Evolutionary conservation across 2,329 filamentous ascomycete species (phyloP).

Genomic region (Pseudofabraea citricarpa): DNA sequence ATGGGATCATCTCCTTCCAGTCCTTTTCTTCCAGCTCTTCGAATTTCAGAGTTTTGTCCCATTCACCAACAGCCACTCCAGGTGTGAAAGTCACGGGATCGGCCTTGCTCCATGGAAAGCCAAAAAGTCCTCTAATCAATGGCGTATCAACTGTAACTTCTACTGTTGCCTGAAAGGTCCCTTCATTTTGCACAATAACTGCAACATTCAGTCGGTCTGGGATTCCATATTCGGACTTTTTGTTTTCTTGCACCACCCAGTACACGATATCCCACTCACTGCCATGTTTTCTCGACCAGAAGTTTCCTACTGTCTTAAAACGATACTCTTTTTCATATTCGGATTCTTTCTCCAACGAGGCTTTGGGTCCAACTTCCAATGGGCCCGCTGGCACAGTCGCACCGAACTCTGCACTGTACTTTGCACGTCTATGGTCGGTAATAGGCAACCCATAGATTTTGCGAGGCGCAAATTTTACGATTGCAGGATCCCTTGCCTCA

Average conservation of each 20-base stretch:
- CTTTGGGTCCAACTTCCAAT: constrained; percentile 7
- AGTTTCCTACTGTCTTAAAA: constrained; percentile 8
- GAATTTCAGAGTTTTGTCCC: constrained; percentile 10
- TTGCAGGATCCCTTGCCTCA: neutral
- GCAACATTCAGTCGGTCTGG: constrained; percentile 12
- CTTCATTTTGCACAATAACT: constrained; percentile 7
- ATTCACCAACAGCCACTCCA: constrained; percentile 14
- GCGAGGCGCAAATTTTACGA: constrained; percentile 12
- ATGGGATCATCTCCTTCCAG: constrained; percentile 9
- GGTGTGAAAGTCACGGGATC: constrained; percentile 11
- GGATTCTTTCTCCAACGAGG: constrained; percentile 2
- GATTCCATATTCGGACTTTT: constrained; percentile 11
- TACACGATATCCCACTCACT: constrained; percentile 13
- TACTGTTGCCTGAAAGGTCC: constrained; percentile 9
- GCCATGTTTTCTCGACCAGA: constrained; percentile 10
- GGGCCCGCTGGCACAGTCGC: constrained; percentile 8
- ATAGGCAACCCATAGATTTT: constrained; percentile 14
- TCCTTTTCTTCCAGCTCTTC: constrained; percentile 13
- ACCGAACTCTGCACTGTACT: constrained; percentile 9
- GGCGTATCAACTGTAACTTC: constrained; percentile 14
- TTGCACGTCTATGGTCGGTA: constrained; percentile 4
- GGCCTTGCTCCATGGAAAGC: constrained; percentile 13
- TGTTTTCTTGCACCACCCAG: constrained; percentile 14
- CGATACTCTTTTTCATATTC: constrained; percentile 10
- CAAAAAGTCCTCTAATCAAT: constrained; percentile 9